Evolutionary conservation across 2,329 filamentous ascomycete genomes (phyloP).

Genomic region (Trichoderma atrobrunneum): DNA sequence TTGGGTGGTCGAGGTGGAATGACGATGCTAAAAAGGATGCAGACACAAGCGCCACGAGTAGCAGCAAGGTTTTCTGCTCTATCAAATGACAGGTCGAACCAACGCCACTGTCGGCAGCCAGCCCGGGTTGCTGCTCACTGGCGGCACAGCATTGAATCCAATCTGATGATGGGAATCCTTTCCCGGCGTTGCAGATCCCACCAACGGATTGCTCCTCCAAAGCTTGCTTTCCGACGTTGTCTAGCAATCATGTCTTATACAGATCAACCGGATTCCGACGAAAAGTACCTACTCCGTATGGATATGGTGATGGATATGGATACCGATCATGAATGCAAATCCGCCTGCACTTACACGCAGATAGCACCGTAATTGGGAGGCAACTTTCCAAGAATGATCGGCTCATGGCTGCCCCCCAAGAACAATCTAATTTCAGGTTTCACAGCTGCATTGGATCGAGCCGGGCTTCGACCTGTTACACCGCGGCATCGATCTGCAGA

Average conservation of each 20-base stretch:
- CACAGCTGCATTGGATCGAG: constrained; percentile 6
- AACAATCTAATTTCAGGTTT: neutral
- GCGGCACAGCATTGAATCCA: neutral
- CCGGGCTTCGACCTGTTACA: neutral
- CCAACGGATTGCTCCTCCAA: neutral
- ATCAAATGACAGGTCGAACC: constrained; percentile 17
- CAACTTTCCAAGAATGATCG: neutral
- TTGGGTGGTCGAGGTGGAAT: constrained; percentile 9
- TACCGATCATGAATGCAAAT: neutral
- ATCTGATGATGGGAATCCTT: neutral
- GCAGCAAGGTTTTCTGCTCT: neutral
- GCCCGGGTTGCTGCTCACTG: constrained; percentile 8
- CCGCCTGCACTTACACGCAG: neutral
- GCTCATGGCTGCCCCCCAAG: neutral
- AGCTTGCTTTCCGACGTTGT: neutral
- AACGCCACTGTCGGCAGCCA: constrained; percentile 19
- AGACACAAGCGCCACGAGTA: neutral
- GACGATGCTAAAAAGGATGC: constrained; percentile 11
- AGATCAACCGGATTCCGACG: neutral
- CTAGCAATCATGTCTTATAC: neutral
- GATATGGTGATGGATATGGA: neutral
- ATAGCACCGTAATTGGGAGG: neutral
- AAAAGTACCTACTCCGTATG: neutral
- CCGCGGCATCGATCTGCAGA: constrained; percentile 17
- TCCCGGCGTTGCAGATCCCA: constrained; percentile 6